Evolutionary conservation across 1,284 basidiomycete species (phyloP), one percentile per base, ranked within the genome.

Genomic region (Rhodotorula mucilaginosa): DNA sequence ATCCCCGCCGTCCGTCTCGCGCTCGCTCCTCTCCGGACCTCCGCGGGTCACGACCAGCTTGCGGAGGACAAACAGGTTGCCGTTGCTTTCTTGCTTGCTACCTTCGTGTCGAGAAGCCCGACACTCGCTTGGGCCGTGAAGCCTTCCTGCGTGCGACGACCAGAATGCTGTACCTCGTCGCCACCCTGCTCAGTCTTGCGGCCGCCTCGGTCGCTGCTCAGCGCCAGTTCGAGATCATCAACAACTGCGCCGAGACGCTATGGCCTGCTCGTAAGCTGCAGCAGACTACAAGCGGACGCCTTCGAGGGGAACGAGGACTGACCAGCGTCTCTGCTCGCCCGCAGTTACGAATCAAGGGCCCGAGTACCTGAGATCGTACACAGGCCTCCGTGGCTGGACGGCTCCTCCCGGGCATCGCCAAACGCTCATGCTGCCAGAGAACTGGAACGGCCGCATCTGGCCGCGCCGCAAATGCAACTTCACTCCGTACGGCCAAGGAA

Each of bases 371-470:
- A 5, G 31, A 16, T 10, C 10, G 29, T 61, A 64, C 63, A 39
- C 3, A 5, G 68, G 68, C 16, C 23, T 48, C n/a, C 29, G 64
- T 4, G 68, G 68, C 2, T 70, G 64, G 64, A 54, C 54, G 49
- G 64, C 64, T 1, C 23, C 58, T 29, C 15, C 59, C 0, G 68
- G 64, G 0, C 58, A 57, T 29, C 12, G 6, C 23, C 58, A 58
- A 56, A 51, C 47, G 1, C 1, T 70, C 15, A 34, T 26, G n/a
- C 26, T 66, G 7, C 54, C 60, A 5, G 31, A n/a, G 2, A 57
- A 61, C 0, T 62, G 60, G 59, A 70, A 66, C 29, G 64, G 60
- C 0, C 44, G 68, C 15, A 59, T 66, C 49, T 70, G 67, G 69
- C 39, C 69, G 19, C 61, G 69, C 7, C 54, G 69, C 8, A 29